Percentiles rank a stretch among this genome's conserved stretches.
Evolutionary conservation across 345 rosid species (phyloP).

Genomic region (Pistacia atlantica): DNA sequence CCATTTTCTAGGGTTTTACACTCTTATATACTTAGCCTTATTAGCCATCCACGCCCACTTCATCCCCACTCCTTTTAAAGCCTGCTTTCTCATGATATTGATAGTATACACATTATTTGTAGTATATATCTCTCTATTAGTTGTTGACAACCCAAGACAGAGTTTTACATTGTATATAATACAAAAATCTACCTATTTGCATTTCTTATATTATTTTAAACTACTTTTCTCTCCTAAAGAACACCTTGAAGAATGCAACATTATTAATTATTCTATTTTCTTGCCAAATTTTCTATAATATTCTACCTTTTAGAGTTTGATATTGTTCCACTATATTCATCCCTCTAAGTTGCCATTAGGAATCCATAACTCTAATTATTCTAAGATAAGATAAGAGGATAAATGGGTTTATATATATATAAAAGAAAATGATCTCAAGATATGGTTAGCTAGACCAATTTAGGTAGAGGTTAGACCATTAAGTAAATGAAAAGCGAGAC

Average conservation of each 20-base stretch:
- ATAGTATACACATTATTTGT: too few species aligned
- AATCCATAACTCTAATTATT: background rate
- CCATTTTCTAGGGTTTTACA: conserved; percentile 54
- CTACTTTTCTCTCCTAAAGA: too few species aligned
- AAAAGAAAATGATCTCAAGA: background rate
- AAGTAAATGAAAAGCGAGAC: too few species aligned
- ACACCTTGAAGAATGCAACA: too few species aligned
- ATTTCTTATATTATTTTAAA: too few species aligned
- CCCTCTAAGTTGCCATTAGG: background rate
- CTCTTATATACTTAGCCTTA: background rate
- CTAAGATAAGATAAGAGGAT: background rate
- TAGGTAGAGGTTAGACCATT: background rate
- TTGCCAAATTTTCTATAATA: background rate
- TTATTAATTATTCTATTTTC: background rate
- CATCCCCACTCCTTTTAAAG: conserved; percentile 17
- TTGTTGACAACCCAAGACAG: conserved; percentile 1
- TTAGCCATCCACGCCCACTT: background rate
- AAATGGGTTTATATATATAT: background rate
- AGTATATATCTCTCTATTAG: background rate
- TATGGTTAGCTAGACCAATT: background rate
- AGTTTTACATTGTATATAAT: too few species aligned
- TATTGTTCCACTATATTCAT: background rate
- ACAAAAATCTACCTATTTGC: too few species aligned
- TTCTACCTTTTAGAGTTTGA: background rate
- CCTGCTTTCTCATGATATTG: background rate